These are phyloP conservation scores for Alternaria sp. DNA, from an alignment of 2,329 filamentous ascomycete genomes.

Conservation along the genomic window DNA sequence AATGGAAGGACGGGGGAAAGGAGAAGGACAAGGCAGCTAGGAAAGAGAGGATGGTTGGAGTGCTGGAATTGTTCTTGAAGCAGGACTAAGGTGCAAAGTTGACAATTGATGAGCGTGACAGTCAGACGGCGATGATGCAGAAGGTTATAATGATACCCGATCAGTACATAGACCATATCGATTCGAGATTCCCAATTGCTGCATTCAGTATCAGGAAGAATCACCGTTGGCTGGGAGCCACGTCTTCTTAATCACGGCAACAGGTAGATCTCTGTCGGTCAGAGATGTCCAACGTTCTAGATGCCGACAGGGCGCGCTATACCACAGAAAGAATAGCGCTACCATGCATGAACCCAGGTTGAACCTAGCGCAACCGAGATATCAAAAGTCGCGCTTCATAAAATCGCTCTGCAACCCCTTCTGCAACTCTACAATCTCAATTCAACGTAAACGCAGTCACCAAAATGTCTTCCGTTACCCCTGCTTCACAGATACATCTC, in stretches of 20 bases:
- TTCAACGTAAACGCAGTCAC: neutral
- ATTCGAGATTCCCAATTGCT: too few relatives aligned
- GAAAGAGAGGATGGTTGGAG: slow-evolving; percentile 70
- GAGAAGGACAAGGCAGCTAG: slow-evolving; percentile 67
- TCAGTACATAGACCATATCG: neutral
- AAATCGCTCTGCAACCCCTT: slow-evolving; percentile 13
- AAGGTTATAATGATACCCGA: slow-evolving; percentile 2
- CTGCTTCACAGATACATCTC: slow-evolving; percentile 37
- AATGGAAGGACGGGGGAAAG: slow-evolving; percentile 52
- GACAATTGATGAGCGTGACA: neutral
- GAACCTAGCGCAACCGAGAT: slow-evolving; percentile 20
- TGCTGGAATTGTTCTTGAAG: slow-evolving; percentile 74
- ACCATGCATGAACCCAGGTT: slow-evolving; percentile 1
- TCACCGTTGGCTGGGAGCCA: neutral
- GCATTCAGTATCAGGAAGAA: neutral
- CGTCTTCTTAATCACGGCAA: neutral
- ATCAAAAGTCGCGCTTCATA: slow-evolving; percentile 19
- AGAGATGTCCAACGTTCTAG: slow-evolving; percentile 6
- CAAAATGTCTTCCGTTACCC: slow-evolving; percentile 19
- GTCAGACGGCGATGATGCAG: neutral
- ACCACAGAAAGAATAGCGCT: slow-evolving; percentile 3
- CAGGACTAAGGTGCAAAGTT: slow-evolving; percentile 9
- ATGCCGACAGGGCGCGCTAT: slow-evolving; percentile 1
- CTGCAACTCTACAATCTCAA: neutral
- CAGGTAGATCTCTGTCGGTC: slow-evolving; percentile 4